Base-by-base conservation (phyloP, 768 basidiomycete genomes). In the Cystoderma amianthinum region DNA sequence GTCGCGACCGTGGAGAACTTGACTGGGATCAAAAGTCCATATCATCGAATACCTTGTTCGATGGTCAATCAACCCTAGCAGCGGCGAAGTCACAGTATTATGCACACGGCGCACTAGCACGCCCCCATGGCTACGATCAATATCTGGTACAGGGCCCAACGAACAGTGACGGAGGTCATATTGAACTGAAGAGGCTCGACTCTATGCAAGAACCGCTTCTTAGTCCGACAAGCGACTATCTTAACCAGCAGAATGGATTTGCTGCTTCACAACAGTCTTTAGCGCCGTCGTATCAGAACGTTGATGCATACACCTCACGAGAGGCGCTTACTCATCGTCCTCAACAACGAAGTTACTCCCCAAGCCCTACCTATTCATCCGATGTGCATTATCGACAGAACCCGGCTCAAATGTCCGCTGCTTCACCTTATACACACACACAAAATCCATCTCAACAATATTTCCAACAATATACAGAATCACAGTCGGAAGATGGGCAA, bases 1-100 rank as follows among this genome's bases (percentile, higher is more conserved):
- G 71, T 49, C 79, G 86, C 12, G 89, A 92, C 55, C 72, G 85
- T 45, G 89, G 87, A 40, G 89, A 95, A 58, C 56, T 82, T 36
- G 90, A 94, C 51, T 95, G 88, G 90, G 93, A 96, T 50, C 71
- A 72, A 34, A 78, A 81, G 5, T 91, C 88, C 0, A 68, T 91
- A 48, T 72, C 80, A 4, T 81, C 82, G 7, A 69, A 73, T 0
- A 71, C 67, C 19, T 64, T 84, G 24, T 25, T 28, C 15, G 72
- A 75, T 33, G 67, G 68, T 39, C 62, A 63, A 16, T 56, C 62
- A 1, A 67, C 71, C 3, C 47, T 69, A 3, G 59, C 69, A n/a
- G 61, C 62, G 13, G 55, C 64, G 33, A 71, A 69, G 46, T 62
- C 65, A 9, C 63, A 63, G 28, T 67, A 64, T 45, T 60, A 71